These are phyloP conservation scores for Zymoseptoria ardabiliae DNA, from an alignment of 2,329 filamentous ascomycete species.

Conservation along the genomic window DNA sequence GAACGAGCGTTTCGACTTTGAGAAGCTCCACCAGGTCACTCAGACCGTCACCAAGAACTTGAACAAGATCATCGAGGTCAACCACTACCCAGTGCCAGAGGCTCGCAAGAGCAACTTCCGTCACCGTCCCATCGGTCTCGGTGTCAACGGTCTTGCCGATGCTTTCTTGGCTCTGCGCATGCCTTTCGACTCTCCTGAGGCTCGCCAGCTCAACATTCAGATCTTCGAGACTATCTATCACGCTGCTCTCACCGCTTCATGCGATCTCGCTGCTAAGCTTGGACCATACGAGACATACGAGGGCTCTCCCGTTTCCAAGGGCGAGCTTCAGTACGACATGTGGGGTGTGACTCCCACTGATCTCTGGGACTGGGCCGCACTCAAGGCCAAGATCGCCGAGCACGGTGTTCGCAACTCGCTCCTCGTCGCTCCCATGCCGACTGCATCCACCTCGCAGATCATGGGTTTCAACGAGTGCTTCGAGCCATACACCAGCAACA, in stretches of 20 bases:
- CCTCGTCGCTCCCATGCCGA: conserved; percentile 94
- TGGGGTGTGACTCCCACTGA: conserved; percentile 91
- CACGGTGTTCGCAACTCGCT: conserved; percentile 93
- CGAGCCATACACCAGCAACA: conserved; percentile 99
- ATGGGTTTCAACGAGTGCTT: conserved; percentile 99
- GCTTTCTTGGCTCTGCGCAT: conserved; percentile 94
- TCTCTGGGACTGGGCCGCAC: conserved; percentile 88
- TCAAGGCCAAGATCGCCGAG: conserved; percentile 88
- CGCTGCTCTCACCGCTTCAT: conserved; percentile 81
- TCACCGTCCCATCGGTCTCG: conserved; percentile 89
- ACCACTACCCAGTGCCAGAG: conserved; percentile 95
- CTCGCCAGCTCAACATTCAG: conserved; percentile 88
- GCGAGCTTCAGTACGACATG: conserved; percentile 97
- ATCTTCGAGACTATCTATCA: conserved; percentile 99
- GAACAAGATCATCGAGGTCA: conserved; percentile 97
- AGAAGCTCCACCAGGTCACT: conserved; percentile 90
- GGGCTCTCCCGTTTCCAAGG: conserved; percentile 88
- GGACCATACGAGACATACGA: conserved; percentile 86
- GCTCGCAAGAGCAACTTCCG: conserved; percentile 95
- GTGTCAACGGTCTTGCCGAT: conserved; percentile 96
- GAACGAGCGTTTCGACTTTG: conserved; percentile 82
- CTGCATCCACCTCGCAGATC: conserved; percentile 94
- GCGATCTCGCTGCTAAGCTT: conserved; percentile 73
- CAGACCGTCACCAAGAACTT: conserved; percentile 90
- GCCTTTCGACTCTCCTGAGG: conserved; percentile 94